A percentile compares a stretch with the other conserved stretches of the same genome.
Conservation (phyloP, 768 basidiomycete species). For the Naganishia friedmannii region DNA sequence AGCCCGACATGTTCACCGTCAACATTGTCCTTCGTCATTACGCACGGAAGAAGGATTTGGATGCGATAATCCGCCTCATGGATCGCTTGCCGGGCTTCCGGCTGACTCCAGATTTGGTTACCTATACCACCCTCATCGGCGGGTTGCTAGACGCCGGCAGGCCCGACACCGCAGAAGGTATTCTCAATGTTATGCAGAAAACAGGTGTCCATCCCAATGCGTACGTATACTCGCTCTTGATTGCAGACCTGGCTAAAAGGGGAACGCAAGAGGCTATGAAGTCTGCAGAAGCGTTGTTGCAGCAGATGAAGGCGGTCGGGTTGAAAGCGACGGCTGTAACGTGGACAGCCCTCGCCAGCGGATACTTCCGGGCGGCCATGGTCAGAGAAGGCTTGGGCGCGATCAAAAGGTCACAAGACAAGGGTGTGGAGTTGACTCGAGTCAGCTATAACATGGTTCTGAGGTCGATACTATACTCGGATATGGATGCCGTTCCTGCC, state of each 20-base stretch:
- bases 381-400: slow-evolving; percentile 46
- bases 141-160: slow-evolving; percentile 69
- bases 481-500: slow-evolving; percentile 62
- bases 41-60: slow-evolving; percentile 64
- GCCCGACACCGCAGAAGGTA: slow-evolving; percentile 63
- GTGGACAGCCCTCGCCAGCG: slow-evolving; percentile 75
- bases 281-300: slow-evolving; percentile 67
- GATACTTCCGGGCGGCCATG: slow-evolving; percentile 64
- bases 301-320: slow-evolving; percentile 63
- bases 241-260: slow-evolving; percentile 67
- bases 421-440: slow-evolving; percentile 60
- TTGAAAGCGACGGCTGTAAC: slow-evolving; percentile 69
- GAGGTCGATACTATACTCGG: slow-evolving; percentile 62
- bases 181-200: slow-evolving; percentile 71
- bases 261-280: slow-evolving; percentile 59
- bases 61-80: slow-evolving; percentile 58
- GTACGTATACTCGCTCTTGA: slow-evolving; percentile 73
- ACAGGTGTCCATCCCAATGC: slow-evolving; percentile 71
- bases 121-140: slow-evolving; percentile 79
- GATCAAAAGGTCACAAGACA: slow-evolving; percentile 61
- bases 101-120: slow-evolving; percentile 73
- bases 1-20: slow-evolving; percentile 70
- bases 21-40: slow-evolving; percentile 76
- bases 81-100: slow-evolving; percentile 54
- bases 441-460: slow-evolving; percentile 76